phyloP scores from a whole-genome alignment of 2,329 filamentous ascomycete species.

The Aspergillus intermedius region DNA sequence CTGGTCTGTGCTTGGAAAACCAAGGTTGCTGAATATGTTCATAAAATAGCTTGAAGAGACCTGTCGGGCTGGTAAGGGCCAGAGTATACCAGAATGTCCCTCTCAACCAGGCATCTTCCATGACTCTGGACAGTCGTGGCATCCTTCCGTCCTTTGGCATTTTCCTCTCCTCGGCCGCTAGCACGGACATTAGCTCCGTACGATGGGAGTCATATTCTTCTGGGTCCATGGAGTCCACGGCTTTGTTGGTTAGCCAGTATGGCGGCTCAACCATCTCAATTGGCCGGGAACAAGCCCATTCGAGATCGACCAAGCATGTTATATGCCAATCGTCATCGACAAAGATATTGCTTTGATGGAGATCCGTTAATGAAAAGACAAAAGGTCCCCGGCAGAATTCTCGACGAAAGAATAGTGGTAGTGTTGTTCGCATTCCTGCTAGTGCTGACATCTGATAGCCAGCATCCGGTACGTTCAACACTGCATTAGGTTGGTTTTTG shows the following conservation, averaged over 20 bases:
- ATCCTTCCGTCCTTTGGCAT: neutral
- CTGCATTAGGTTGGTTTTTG: no score
- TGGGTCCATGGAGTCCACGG: conserved; percentile 10
- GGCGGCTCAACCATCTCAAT: conserved; percentile 20
- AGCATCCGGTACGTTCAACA: no score
- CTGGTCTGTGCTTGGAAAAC: neutral
- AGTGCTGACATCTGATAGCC: no score
- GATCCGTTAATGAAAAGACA: conserved; percentile 19
- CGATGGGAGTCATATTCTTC: conserved; percentile 5
- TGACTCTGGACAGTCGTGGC: neutral
- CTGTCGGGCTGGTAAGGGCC: conserved; percentile 17
- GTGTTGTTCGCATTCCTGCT: no score
- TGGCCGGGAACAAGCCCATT: conserved; percentile 20
- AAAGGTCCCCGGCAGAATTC: no score
- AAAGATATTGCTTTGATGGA: conserved; percentile 32
- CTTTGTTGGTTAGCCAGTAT: conserved; percentile 19
- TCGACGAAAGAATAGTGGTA: no score
- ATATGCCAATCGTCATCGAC: conserved; percentile 22
- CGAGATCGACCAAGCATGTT: conserved; percentile 18
- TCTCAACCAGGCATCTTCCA: conserved; percentile 9
- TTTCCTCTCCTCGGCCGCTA: neutral
- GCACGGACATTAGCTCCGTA: conserved; percentile 3
- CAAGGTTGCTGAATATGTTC: conserved; percentile 16
- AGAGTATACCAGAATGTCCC: conserved; percentile 23
- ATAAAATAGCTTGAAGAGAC: conserved; percentile 19